A percentile compares a stretch with the other conserved stretches of the same genome.
Evolutionary conservation across 768 basidiomycete species (phyloP).

Genomic region (Lactifluus rugatus): DNA sequence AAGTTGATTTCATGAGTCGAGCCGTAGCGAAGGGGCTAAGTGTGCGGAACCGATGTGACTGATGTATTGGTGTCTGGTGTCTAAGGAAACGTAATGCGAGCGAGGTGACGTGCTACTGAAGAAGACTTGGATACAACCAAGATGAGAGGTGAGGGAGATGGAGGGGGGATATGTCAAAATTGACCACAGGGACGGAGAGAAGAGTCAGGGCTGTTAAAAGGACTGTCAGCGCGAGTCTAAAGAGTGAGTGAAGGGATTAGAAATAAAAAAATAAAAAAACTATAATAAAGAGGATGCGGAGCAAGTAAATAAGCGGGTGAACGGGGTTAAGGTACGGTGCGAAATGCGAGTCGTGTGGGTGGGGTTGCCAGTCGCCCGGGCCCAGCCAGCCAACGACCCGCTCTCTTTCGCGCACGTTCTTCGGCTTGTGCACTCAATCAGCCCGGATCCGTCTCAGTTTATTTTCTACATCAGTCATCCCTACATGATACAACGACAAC

Average conservation of each 20-base stretch:
- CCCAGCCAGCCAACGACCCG: conserved; percentile 24
- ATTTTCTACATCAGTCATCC: neutral
- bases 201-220: neutral
- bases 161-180: neutral
- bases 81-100: conserved; percentile 10
- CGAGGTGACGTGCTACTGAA: neutral
- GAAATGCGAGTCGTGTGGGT: neutral
- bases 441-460: neutral
- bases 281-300: neutral
- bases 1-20: conserved; percentile 20
- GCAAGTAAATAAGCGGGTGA: neutral
- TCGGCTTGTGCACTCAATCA: conserved; percentile 20
- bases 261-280: neutral
- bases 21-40: neutral
- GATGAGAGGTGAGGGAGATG: neutral
- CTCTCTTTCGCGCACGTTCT: conserved; percentile 31
- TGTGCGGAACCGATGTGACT: conserved; percentile 4
- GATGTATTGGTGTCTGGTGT: no score
- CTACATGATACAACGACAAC: neutral
- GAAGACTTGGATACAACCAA: neutral
- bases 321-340: conserved; percentile 1
- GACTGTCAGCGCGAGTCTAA: neutral
- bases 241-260: neutral
- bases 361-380: no score
- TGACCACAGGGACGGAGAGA: neutral